Evolutionary conservation across 208 protist species (phyloP).

Genomic region (Tritrichomonas foetus): DNA sequence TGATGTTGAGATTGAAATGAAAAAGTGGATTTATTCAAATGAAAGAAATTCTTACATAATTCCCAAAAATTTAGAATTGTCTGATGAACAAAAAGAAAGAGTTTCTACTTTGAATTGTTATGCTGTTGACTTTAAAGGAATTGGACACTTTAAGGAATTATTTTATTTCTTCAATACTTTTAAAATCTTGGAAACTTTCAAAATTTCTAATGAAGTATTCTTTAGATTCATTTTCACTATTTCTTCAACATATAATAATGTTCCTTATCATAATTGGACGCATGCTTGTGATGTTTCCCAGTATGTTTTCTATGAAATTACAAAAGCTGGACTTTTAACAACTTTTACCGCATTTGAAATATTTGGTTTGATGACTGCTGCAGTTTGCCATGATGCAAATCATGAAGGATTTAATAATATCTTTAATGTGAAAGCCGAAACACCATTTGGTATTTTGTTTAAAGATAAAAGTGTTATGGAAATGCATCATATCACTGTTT

Average conservation of each 20-base stretch:
- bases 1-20: not conserved
- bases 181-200: constrained; percentile 39
- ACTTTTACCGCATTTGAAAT: constrained; percentile 61
- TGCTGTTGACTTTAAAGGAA: not conserved
- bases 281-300: not conserved
- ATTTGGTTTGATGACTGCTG: constrained; percentile 72
- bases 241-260: not conserved
- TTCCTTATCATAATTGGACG: not conserved
- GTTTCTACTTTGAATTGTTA: not conserved
- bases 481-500: constrained; percentile 57
- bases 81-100: not conserved
- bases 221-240: not conserved
- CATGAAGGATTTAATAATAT: constrained; percentile 90
- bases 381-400: constrained; percentile 86
- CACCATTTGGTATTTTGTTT: constrained; percentile 71
- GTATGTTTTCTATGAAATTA: not conserved
- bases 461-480: constrained; percentile 63
- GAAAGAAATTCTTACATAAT: not conserved
- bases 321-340: not conserved
- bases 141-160: not conserved
- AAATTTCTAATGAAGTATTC: constrained; percentile 7
- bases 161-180: constrained; percentile 44
- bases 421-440: too few species aligned
- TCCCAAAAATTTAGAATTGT: not conserved
- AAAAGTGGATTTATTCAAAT: not conserved